Base-by-base conservation (phyloP, 495 filamentous ascomycete genomes). In the Cetradonia linearis region DNA sequence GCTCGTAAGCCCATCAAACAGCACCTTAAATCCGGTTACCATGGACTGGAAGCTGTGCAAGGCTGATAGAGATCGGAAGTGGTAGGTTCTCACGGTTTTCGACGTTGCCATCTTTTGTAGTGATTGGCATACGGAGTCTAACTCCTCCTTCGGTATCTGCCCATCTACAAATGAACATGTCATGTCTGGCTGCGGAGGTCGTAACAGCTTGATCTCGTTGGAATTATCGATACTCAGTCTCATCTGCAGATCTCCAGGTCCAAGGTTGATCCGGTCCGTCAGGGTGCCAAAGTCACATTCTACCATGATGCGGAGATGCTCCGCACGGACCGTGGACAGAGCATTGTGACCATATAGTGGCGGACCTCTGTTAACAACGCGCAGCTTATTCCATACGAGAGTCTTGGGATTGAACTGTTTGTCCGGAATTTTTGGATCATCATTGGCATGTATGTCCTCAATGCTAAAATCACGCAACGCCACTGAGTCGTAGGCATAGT, bases 11-110 rank as follows among this genome's bases (percentile, higher is more conserved):
- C 78, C 83, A 66, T 94, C 89, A 63, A 84, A 94, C 4, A 86
- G 73, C 3, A 92, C 85, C 25, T 72, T 69, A 72, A 86, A 93
- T 1, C 89, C 88, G 2, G 89, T 94, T 42, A 94, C 72, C 18
- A 88, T 83, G 20, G 72, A 74, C 70, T 95, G 81, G 65, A 95
- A 95, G 20, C 73, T 68, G 68, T 95, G 89, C 7, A 95, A 75
- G 62, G 87, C 88, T 62, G 64, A 65, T 78, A 63, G 68, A 58
- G 68, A 75, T 18, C 73, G 70, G 53, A 84, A 85, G 48, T 72
- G 72, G 65, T 79, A 80, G 13, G 76, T 79, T 27, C 84, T 76
- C 49, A 80, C 71, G 34, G 73, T 77, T n/a, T 74, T 66, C 23
- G 31, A 66, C 40, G 56, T 70, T 62, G 30, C 69, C 62, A 56